Evolutionary conservation across 2,329 filamentous ascomycete genomes (phyloP).

Genomic region (Cryphonectria parasitica): DNA sequence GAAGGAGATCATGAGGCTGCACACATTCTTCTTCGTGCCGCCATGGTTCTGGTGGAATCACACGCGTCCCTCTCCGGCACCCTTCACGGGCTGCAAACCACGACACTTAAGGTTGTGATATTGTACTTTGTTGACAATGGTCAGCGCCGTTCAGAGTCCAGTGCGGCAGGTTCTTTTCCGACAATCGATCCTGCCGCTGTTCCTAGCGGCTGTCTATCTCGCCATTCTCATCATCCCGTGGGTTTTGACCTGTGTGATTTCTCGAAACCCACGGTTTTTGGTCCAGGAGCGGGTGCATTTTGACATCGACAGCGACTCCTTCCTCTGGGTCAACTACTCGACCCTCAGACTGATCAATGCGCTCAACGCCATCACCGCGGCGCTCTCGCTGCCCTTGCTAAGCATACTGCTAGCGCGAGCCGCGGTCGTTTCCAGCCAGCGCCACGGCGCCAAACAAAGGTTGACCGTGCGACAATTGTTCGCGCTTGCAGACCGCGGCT

Average conservation of each 20-base stretch:
- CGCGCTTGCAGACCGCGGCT: slow-evolving; percentile 32
- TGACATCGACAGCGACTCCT: neutral
- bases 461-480: slow-evolving; percentile 32
- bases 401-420: slow-evolving; percentile 30
- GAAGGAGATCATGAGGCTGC: neutral
- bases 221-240: slow-evolving; percentile 18
- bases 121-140: slow-evolving; percentile 1
- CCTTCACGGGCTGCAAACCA: neutral
- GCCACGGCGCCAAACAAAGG: slow-evolving; percentile 26
- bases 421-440: slow-evolving; percentile 32
- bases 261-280: neutral
- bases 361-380: slow-evolving; percentile 26
- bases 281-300: neutral
- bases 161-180: neutral
- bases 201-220: slow-evolving; percentile 15
- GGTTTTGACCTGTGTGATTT: slow-evolving; percentile 15
- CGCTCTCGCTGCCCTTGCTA: slow-evolving; percentile 31
- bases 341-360: slow-evolving; percentile 3
- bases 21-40: neutral
- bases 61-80: neutral
- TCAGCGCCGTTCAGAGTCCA: neutral
- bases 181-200: neutral
- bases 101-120: neutral
- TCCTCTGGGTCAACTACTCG: neutral
- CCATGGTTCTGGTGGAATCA: neutral